A percentile compares a stretch with the other conserved stretches of the same genome.
phyloP scores from a whole-genome alignment of 164 flowering plant genomes.

The Warburgia ugandensis region DNA sequence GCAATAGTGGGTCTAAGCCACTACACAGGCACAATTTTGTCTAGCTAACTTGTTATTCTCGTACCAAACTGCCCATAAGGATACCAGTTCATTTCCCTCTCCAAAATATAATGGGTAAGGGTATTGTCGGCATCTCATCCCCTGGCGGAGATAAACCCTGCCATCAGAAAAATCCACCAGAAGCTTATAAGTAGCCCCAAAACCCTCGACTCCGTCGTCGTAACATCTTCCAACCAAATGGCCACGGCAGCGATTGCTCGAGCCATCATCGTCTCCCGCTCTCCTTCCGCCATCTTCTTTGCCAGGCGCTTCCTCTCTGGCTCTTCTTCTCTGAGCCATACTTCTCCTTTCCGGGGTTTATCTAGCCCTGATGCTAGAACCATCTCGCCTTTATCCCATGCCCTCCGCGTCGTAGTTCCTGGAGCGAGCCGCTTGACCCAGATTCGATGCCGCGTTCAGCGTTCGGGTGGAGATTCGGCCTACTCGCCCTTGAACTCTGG shows the following conservation, averaged over 20 bases:
- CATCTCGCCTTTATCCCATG: conserved; percentile 28
- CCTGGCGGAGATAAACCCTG: no score
- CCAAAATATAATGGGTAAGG: no score
- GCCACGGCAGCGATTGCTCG: conserved; percentile 13
- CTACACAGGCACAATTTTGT: no score
- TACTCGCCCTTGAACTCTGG: conserved; percentile 77
- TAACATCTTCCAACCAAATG: no score
- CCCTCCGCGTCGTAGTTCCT: conserved; percentile 17
- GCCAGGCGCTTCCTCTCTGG: conserved; percentile 34
- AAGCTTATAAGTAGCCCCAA: no score
- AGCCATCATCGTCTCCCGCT: conserved; percentile 19
- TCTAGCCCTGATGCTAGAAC: conserved; percentile 16
- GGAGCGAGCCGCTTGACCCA: conserved; percentile 22
- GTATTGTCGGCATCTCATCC: no score
- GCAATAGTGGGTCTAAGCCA: no score
- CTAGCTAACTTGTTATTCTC: no score
- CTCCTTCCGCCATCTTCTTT: conserved; percentile 13
- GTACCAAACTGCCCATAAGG: no score
- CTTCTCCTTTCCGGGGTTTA: conserved; percentile 26
- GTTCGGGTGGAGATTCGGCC: conserved; percentile 38
- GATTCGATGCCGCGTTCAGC: conserved; percentile 41
- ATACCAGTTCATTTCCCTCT: no score
- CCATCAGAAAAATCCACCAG: no score
- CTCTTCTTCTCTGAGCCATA: conserved; percentile 17
- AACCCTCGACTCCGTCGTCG: no score